Percentiles rank a stretch among this genome's conserved stretches.
These are phyloP conservation scores for Globisporangium iwayamae DNA, from an alignment of 352 stramenopile genomes.

Conservation along the genomic window DNA sequence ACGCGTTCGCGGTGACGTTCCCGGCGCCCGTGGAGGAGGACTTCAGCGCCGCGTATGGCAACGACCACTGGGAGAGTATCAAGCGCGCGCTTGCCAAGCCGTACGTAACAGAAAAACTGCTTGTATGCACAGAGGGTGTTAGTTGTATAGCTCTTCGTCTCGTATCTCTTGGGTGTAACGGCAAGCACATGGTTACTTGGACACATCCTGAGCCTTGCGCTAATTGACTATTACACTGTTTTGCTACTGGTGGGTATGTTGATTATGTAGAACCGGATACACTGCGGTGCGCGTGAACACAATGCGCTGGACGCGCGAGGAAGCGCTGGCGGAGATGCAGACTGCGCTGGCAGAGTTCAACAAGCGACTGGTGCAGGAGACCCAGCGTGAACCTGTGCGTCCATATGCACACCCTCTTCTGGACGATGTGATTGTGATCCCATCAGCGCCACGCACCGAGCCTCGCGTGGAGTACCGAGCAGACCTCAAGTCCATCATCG, in stretches of 20 bases:
- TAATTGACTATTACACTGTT: not conserved
- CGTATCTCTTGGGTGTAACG: no score
- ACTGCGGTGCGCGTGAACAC: slow-evolving; percentile 84
- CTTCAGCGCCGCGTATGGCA: slow-evolving; percentile 56
- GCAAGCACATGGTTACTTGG: no score
- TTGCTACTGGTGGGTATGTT: not conserved
- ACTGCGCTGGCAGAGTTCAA: slow-evolving; percentile 56
- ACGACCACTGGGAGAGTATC: slow-evolving; percentile 64
- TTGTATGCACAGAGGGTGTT: not conserved
- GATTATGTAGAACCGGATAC: slow-evolving; percentile 42
- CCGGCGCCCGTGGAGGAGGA: slow-evolving; percentile 58
- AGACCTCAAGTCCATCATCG: slow-evolving; percentile 67
- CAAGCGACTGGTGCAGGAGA: slow-evolving; percentile 33
- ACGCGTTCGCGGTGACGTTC: slow-evolving; percentile 74
- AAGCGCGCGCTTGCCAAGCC: slow-evolving; percentile 64
- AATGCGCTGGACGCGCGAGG: slow-evolving; percentile 46
- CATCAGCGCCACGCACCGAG: slow-evolving; percentile 40
- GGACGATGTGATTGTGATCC: slow-evolving; percentile 65
- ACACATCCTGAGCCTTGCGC: no score
- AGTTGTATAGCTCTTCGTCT: not conserved
- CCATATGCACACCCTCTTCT: slow-evolving; percentile 41
- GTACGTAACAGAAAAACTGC: slow-evolving; percentile 24
- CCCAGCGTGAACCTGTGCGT: slow-evolving; percentile 31
- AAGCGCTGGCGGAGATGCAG: slow-evolving; percentile 45
- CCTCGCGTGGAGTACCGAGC: slow-evolving; percentile 20